Conservation (phyloP, 768 basidiomycete genomes). For the Pholiota conissans region DNA sequence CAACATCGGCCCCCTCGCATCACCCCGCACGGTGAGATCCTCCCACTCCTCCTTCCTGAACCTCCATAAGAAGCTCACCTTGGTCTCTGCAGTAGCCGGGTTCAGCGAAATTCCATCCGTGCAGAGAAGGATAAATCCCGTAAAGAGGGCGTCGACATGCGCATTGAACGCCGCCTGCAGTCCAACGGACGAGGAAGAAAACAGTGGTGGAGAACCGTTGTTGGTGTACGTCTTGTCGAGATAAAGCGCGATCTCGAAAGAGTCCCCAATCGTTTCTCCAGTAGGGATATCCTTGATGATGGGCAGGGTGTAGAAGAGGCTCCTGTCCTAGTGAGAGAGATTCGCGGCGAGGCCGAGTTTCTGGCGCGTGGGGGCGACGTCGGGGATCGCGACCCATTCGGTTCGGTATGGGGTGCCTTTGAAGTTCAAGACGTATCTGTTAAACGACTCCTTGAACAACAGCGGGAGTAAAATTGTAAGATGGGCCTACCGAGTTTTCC, state of each 20-base stretch:
- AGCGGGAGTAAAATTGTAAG: neutral
- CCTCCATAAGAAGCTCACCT: neutral
- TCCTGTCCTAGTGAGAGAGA: no score
- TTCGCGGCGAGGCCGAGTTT: no score
- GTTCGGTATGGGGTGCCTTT: constrained; percentile 33
- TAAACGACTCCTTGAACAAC: neutral
- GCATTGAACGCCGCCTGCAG: constrained; percentile 5
- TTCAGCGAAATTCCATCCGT: neutral
- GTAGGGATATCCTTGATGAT: no score
- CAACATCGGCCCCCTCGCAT: neutral
- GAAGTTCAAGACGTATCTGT: constrained; percentile 18
- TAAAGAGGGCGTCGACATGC: neutral
- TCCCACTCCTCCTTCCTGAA: neutral
- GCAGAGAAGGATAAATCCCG: neutral
- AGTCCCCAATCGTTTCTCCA: no score
- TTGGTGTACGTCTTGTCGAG: no score
- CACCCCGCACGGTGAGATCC: neutral
- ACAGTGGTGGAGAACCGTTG: no score
- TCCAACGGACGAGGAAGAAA: no score
- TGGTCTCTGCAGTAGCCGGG: neutral
- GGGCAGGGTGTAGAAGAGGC: no score
- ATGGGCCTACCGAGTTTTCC: neutral
- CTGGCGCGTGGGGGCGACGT: no score
- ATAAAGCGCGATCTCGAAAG: no score
- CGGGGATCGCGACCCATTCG: constrained; percentile 41